Evolutionary conservation across 495 filamentous ascomycete species (phyloP).

Genomic region (Penicillium psychrofluorescens): DNA sequence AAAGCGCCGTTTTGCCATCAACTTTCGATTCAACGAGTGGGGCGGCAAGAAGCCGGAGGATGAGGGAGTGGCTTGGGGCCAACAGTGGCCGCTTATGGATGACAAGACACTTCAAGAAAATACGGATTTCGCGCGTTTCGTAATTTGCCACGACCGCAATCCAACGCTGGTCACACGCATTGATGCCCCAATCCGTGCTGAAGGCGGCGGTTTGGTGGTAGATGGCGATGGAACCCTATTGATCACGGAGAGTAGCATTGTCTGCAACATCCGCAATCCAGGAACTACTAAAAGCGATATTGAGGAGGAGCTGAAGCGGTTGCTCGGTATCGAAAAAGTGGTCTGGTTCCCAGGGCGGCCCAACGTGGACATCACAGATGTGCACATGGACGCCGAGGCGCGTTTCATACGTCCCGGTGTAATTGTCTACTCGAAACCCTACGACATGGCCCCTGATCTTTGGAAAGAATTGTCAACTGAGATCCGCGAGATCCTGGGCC

Average conservation of each 20-base stretch:
- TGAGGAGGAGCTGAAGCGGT: conserved; percentile 15
- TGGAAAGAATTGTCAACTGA: conserved; percentile 18
- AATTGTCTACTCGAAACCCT: conserved; percentile 13
- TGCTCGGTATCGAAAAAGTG: conserved; percentile 19
- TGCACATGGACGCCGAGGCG: conserved; percentile 19
- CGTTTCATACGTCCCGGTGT: conserved; percentile 18
- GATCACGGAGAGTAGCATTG: conserved; percentile 20
- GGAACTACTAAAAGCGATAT: conserved; percentile 11
- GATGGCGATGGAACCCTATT: conserved; percentile 24
- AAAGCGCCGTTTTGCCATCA: conserved; percentile 12
- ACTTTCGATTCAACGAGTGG: conserved; percentile 24
- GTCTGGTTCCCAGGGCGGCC: conserved; percentile 21
- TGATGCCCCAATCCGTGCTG: conserved; percentile 11
- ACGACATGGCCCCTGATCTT: conserved; percentile 3
- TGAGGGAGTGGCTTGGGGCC: conserved; percentile 9
- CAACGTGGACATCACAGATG: conserved; percentile 19
- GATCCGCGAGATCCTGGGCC: conserved; percentile 10
- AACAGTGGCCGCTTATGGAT: conserved; percentile 11
- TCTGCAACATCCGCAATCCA: conserved; percentile 19
- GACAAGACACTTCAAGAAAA: conserved; percentile 12
- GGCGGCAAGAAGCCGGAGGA: conserved; percentile 14
- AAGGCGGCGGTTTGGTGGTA: conserved; percentile 17
- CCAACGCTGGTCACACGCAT: conserved; percentile 10
- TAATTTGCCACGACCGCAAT: conserved; percentile 9
- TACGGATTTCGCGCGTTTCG: conserved; percentile 13